A percentile compares a stretch with the other conserved stretches of the same genome.
These are phyloP conservation scores for Haematococcus lacustris DNA, from an alignment of 139 green algal genomes.

Conservation along the genomic window DNA sequence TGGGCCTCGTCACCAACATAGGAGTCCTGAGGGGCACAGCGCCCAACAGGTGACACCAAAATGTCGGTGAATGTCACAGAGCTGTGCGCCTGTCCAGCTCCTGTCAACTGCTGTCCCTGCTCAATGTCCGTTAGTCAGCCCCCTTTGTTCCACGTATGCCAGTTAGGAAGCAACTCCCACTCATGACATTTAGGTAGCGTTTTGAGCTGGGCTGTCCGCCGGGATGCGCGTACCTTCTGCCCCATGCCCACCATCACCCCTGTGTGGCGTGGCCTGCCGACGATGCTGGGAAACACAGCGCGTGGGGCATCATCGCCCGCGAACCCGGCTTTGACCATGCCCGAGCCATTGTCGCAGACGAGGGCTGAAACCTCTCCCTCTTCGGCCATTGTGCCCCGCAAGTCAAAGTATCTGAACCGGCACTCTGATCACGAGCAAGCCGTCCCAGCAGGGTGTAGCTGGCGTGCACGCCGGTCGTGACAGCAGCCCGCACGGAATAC, in stretches of 20 bases:
- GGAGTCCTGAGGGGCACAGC: constrained; percentile 87
- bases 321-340: constrained; percentile 69
- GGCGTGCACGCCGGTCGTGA: no score
- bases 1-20: constrained; percentile 98
- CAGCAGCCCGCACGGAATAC: no score
- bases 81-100: not conserved
- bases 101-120: not conserved
- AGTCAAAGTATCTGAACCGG: no score
- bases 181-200: no score
- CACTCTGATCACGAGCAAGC: no score
- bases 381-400: constrained; percentile 65
- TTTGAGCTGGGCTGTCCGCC: no score
- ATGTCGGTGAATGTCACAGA: no score
- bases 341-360: constrained; percentile 97
- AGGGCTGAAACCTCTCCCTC: constrained; percentile 87
- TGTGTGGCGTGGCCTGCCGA: constrained; percentile 90
- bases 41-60: no score
- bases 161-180: not conserved
- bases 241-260: constrained; percentile 88
- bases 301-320: constrained; percentile 94
- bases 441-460: no score
- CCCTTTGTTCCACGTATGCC: no score
- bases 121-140: no score
- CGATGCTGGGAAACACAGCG: constrained; percentile 93
- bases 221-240: constrained; percentile 51